Conservation (phyloP, 257 asterid genomes). For the Penstemon barbatus region DNA sequence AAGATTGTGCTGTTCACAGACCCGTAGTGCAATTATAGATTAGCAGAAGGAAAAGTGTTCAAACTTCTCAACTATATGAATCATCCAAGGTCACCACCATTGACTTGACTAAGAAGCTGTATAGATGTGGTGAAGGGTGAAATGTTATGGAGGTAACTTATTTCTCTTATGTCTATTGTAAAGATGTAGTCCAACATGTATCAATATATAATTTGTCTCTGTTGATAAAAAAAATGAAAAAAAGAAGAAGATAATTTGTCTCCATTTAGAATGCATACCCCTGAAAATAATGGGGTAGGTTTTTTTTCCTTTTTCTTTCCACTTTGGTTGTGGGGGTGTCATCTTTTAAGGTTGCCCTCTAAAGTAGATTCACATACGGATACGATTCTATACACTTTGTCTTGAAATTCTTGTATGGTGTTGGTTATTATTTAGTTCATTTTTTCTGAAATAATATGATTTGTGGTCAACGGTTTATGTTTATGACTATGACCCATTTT, state of each 20-base stretch:
- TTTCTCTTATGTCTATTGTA: slow-evolving; percentile 17
- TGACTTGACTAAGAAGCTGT: slow-evolving; percentile 6
- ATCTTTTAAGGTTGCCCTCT: slow-evolving; percentile 29
- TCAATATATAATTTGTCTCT: no score
- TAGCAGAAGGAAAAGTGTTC: slow-evolving; percentile 15
- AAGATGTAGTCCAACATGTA: slow-evolving; percentile 14
- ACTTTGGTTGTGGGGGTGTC: slow-evolving; percentile 17
- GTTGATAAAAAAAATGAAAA: no score
- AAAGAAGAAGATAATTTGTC: neutral
- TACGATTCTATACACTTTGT: neutral
- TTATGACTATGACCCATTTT: no score
- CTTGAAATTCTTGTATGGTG: slow-evolving; percentile 4
- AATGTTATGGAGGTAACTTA: slow-evolving; percentile 11
- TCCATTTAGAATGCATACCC: slow-evolving; percentile 8
- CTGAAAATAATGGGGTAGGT: slow-evolving; percentile 1
- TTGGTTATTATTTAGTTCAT: slow-evolving; percentile 4
- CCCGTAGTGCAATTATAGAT: slow-evolving; percentile 11
- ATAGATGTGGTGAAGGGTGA: slow-evolving; percentile 2
- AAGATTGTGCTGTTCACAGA: slow-evolving; percentile 10
- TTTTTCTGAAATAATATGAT: neutral
- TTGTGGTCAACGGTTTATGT: no score
- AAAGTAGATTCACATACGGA: slow-evolving; percentile 4
- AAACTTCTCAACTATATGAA: neutral
- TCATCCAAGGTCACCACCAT: neutral
- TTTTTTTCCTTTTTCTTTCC: slow-evolving; percentile 4